Evolutionary conservation across 140 eudicot species (phyloP), one percentile per base, ranked within the genome.

Genomic region (Oenanthe javanica): DNA sequence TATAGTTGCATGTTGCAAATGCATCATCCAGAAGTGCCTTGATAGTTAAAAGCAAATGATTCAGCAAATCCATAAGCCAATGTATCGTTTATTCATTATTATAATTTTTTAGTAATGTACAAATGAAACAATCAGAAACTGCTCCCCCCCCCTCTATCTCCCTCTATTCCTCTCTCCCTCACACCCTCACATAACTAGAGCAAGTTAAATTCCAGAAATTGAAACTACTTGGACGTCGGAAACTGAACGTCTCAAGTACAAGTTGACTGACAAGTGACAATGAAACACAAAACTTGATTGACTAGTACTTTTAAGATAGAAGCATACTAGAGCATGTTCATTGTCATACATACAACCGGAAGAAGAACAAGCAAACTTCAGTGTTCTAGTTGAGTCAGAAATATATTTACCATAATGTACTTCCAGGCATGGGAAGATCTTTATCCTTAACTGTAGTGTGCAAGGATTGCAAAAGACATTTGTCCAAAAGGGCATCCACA

Each of bases 341-440:
- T 0, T 42, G 21, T 19, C n/a, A 25, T 14, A 45, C 27, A 38
- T 9, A n/a, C 16, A 45, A 72, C 6, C n/a, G 45, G 7, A 21
- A 12, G 5, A 4, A 77, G 21, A 77, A 54, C 23, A 16, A 10
- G 19, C 49, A 52, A 78, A 36, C 43, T 78, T 59, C 7, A 23
- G 46, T 55, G 11, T 42, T 23, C 50, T 42, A 78, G 54, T 19
- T 16, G 45, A 42, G 48, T 80, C 43, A 12, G 42, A 61, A 47
- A 25, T 21, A 6, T 9, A 72, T 80, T 78, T 89, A 95, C 99
- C 99, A 95, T 74, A 95, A 84, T 47, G 89, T 88, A 86, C 99
- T 95, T 84, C 99, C 97, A 23, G 93, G 97, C 85, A 95, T 88
- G 70, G 99, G 99, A 80, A 95, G 97, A 87, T 95, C 99, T 86